Conservation (phyloP, 257 asterid species). For the Solanum lignicaule region DNA sequence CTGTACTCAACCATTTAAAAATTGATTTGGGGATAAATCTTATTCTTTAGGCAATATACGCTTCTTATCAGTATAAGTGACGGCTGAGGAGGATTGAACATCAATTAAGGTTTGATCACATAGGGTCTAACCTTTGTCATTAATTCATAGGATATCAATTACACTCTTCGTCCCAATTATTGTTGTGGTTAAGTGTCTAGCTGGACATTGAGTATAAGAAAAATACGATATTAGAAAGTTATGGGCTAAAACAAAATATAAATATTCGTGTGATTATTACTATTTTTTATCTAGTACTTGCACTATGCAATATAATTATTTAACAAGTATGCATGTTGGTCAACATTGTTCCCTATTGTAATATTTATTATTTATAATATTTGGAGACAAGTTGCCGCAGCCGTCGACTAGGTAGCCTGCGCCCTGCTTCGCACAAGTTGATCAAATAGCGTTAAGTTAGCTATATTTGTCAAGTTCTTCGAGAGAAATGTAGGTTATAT, state of each 20-base stretch:
- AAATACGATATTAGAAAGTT: neutral
- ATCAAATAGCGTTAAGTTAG: neutral
- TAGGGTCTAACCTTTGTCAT: neutral
- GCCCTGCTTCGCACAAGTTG: neutral
- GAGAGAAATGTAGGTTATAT: neutral
- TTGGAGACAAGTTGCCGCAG: neutral
- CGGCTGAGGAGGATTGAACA: neutral
- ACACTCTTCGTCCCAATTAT: neutral
- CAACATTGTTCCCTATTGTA: neutral
- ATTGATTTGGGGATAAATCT: neutral
- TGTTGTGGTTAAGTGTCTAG: no score
- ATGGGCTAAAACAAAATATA: neutral
- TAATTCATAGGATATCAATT: neutral
- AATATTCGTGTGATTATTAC: neutral
- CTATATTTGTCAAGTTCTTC: neutral
- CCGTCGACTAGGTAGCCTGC: no score
- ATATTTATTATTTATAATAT: neutral
- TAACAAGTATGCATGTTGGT: neutral
- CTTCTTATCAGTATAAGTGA: neutral
- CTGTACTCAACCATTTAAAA: neutral
- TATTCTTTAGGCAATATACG: neutral
- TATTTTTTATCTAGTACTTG: neutral
- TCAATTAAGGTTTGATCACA: neutral
- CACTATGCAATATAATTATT: neutral
- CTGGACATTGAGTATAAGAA: neutral